Conservation (phyloP, 1,284 basidiomycete species). For the Grifola frondosa region DNA sequence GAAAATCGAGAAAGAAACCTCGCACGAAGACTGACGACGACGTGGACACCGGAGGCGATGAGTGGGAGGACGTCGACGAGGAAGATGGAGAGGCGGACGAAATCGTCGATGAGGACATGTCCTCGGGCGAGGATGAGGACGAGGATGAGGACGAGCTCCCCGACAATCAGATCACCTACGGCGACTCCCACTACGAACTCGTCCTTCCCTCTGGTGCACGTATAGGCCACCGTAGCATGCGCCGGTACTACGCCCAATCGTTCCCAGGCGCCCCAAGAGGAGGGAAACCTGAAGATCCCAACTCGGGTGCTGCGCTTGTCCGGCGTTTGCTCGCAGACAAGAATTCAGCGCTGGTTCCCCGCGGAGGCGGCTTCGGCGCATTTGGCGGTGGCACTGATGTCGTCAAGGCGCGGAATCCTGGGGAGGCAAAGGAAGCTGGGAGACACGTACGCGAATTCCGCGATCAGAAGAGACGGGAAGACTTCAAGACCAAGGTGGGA, state of each 20-base stretch:
- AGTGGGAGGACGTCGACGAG: constrained; percentile 62
- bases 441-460: constrained; percentile 85
- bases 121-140: constrained; percentile 35
- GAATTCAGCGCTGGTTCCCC: constrained; percentile 78
- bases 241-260: constrained; percentile 87
- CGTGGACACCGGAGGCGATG: constrained; percentile 40
- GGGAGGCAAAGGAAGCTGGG: constrained; percentile 92
- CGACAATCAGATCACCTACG: constrained; percentile 62
- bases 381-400: constrained; percentile 80
- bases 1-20: constrained; percentile 32
- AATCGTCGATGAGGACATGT: constrained; percentile 42
- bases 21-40: constrained; percentile 31
- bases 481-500: constrained; percentile 81
- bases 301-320: constrained; percentile 72
- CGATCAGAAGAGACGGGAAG: constrained; percentile 77
- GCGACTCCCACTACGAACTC: constrained; percentile 84
- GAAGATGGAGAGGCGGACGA: constrained; percentile 56
- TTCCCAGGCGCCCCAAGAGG: constrained; percentile 45
- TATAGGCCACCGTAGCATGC: constrained; percentile 89
- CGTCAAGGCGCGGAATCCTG: constrained; percentile 89
- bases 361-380: constrained; percentile 84
- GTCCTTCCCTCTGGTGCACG: constrained; percentile 91
- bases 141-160: constrained; percentile 45
- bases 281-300: constrained; percentile 54
- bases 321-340: constrained; percentile 77